Evolutionary conservation across 192 early-diverging fungal species (phyloP).

Genomic region (Fimicolochytrium jonesii): DNA sequence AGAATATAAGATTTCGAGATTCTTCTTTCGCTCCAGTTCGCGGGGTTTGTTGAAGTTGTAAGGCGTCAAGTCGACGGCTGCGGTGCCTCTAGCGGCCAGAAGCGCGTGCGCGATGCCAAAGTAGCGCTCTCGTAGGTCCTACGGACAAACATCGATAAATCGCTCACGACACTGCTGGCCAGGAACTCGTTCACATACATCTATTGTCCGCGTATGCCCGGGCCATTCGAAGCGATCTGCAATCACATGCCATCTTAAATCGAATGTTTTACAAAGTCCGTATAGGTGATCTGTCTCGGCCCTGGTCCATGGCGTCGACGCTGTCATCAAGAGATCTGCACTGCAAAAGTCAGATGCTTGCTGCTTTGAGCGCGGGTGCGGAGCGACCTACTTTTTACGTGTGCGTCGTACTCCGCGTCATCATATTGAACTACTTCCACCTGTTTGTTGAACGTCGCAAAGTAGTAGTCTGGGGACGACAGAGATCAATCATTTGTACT

Average conservation of each 20-base stretch:
- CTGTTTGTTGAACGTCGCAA: conserved; percentile 72
- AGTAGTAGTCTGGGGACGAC: conserved; percentile 61
- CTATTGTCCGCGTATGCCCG: conserved; percentile 29
- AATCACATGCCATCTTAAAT: conserved; percentile 82
- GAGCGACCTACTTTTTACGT: conserved; percentile 1
- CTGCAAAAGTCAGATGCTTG: neutral
- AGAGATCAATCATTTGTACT: too few species aligned
- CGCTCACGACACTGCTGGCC: neutral
- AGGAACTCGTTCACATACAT: conserved; percentile 26
- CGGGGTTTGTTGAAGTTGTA: conserved; percentile 56
- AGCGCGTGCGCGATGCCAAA: conserved; percentile 66
- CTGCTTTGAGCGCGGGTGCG: too few species aligned
- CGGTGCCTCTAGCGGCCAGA: conserved; percentile 47
- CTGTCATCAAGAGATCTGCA: conserved; percentile 26
- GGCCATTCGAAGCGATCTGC: conserved; percentile 72
- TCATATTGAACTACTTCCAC: conserved; percentile 69
- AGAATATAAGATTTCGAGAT: conserved; percentile 63
- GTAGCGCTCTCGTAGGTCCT: conserved; percentile 88
- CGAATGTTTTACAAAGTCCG: conserved; percentile 65
- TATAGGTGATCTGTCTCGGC: conserved; percentile 85
- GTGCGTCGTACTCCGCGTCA: conserved; percentile 71
- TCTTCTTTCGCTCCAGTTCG: conserved; percentile 80
- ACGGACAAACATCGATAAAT: too few species aligned
- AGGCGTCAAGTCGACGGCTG: conserved; percentile 24
- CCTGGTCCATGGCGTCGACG: conserved; percentile 72